Conservation (phyloP, 2,329 filamentous ascomycete species). For the Bertia moriformis region DNA sequence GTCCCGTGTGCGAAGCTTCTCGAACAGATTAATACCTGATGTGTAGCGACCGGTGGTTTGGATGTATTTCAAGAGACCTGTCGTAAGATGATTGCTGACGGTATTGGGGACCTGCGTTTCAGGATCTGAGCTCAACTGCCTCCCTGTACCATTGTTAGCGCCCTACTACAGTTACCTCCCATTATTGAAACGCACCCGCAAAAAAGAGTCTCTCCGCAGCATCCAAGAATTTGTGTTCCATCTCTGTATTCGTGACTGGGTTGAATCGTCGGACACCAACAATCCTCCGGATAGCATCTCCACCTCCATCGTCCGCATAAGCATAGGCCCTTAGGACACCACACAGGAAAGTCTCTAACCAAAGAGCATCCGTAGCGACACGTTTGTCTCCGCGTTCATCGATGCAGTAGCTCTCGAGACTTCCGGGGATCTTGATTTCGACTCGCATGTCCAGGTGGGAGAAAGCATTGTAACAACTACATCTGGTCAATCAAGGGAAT, state of each 20-base stretch:
- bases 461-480: slow-evolving; percentile 93
- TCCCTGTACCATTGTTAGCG: slow-evolving; percentile 37
- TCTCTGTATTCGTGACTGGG: slow-evolving; percentile 93
- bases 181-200: slow-evolving; percentile 40
- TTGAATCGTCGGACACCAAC: slow-evolving; percentile 96
- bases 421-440: slow-evolving; percentile 90
- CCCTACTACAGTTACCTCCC: slow-evolving; percentile 2
- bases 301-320: slow-evolving; percentile 89
- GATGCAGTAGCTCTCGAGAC: slow-evolving; percentile 91
- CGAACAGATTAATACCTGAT: slow-evolving; percentile 93
- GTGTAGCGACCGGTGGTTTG: slow-evolving; percentile 86
- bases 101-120: slow-evolving; percentile 95
- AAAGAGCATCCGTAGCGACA: slow-evolving; percentile 81
- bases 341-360: slow-evolving; percentile 95
- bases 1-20: slow-evolving; percentile 82
- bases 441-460: slow-evolving; percentile 96
- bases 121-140: slow-evolving; percentile 90
- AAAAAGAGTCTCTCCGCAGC: slow-evolving; percentile 93
- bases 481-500: slow-evolving; percentile 5
- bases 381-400: slow-evolving; percentile 93
- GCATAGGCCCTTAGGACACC: slow-evolving; percentile 87
- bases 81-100: slow-evolving; percentile 87
- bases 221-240: slow-evolving; percentile 88
- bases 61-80: slow-evolving; percentile 88
- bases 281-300: slow-evolving; percentile 89